Conservation (phyloP, 2,329 filamentous ascomycete genomes). For the Colletotrichum graminicola region DNA sequence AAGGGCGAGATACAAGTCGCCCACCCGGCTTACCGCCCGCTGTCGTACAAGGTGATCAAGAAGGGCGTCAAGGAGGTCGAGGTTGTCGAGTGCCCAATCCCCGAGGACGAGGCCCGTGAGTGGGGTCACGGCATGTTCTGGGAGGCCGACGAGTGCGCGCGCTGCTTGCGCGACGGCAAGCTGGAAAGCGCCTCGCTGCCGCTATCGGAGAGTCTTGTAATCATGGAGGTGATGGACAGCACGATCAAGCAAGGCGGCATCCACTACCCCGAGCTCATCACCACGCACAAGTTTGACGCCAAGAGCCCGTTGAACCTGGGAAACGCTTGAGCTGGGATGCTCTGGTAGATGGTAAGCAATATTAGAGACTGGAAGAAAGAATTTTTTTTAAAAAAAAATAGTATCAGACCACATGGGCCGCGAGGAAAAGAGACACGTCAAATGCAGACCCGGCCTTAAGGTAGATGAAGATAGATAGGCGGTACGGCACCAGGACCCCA, state of each 20-base stretch:
- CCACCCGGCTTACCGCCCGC: slow-evolving; percentile 77
- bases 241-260: slow-evolving; percentile 66
- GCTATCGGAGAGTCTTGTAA: slow-evolving; percentile 81
- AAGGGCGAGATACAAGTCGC: slow-evolving; percentile 86
- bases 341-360: background rate
- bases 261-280: slow-evolving; percentile 67
- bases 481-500: background rate
- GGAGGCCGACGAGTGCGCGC: slow-evolving; percentile 84
- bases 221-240: slow-evolving; percentile 81
- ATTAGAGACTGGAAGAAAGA: background rate
- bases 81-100: slow-evolving; percentile 66
- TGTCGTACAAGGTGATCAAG: slow-evolving; percentile 73
- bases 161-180: slow-evolving; percentile 80
- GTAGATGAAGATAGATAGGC: background rate
- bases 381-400: background rate
- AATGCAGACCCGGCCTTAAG: background rate
- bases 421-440: background rate
- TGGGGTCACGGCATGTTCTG: slow-evolving; percentile 89
- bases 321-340: slow-evolving; percentile 46
- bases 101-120: slow-evolving; percentile 59
- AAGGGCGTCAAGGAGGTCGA: slow-evolving; percentile 62
- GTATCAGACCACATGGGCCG: too few species aligned
- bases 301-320: slow-evolving; percentile 73
- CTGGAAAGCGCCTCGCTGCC: slow-evolving; percentile 79
- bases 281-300: slow-evolving; percentile 68